Evolutionary conservation across 371 early-diverging fungal genomes (phyloP), one percentile per base, ranked within the genome.

Genomic region (Mortierella sp.): DNA sequence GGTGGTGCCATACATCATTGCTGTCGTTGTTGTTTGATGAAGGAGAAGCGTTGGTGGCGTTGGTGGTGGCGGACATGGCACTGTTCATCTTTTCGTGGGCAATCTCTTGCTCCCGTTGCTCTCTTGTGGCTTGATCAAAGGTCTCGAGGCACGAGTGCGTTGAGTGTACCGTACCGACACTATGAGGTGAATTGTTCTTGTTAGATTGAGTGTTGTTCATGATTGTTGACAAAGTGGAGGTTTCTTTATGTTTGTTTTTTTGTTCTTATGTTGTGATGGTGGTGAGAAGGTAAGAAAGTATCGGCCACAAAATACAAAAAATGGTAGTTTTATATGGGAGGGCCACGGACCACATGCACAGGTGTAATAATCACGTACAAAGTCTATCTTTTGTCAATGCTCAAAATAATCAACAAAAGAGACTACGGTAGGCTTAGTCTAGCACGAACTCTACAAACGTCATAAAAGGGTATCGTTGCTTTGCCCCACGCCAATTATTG

Each of bases 71-170:
- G 35, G 18, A 37, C 2, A 9, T 39, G 32, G 22, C 32, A 16
- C 14, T 47, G 30, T n/a, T 62, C 62, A 20, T 72, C 65, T 51
- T 78, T 35, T 47, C 47, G 3, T 18, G 20, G 20, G 47, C 14
- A 47, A 47, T 47, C 11, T 20, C 47, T 0, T 47, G 47, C 20
- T 47, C 47, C 47, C 35, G 35, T 26, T 59, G 59, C 20, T 59
- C 79, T 5, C 80, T 72, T 9, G 80, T 80, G 26, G 65, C 75
- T 45, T 80, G 80, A 52, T 80, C 80, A 75, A 80, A 80, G 47
- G 80, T 80, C 66, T 80, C 80, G 51, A 71, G 62, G 32, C 35
- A 9, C 10, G 80, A 52, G 40, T 72, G 80, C 14, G 80, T 80
- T 6, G 80, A 80, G 61, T 80, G 80, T 26, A 73, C 68, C 10